These are phyloP conservation scores for Colletotrichum eleusines DNA, from an alignment of 2,329 filamentous ascomycete species.

Conservation along the genomic window DNA sequence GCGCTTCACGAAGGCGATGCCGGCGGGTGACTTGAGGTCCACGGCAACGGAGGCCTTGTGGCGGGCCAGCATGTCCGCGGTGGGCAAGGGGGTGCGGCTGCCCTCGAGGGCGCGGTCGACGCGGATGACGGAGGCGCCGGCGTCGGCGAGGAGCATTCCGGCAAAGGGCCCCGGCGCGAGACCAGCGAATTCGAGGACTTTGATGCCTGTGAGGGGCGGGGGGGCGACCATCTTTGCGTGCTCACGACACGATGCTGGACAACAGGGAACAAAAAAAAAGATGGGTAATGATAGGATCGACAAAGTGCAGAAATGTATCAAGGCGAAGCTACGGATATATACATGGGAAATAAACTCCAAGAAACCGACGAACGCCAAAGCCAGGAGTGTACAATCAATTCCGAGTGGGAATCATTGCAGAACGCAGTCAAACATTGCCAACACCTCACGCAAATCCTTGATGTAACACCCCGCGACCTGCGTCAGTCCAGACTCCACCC, in stretches of 20 bases:
- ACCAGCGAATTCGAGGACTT: slow-evolving; percentile 71
- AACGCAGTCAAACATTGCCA: too few relatives aligned
- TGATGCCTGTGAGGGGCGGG: slow-evolving; percentile 63
- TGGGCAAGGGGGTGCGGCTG: slow-evolving; percentile 56
- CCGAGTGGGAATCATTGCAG: too few relatives aligned
- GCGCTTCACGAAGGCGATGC: slow-evolving; percentile 73
- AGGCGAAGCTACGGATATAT: neutral
- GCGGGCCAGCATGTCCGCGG: slow-evolving; percentile 80
- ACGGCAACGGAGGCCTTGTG: slow-evolving; percentile 85
- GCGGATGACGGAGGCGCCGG: slow-evolving; percentile 88
- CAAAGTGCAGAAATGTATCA: neutral
- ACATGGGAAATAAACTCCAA: neutral
- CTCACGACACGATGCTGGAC: neutral
- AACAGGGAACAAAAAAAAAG: too few relatives aligned
- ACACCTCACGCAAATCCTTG: too few relatives aligned
- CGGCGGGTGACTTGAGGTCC: slow-evolving; percentile 77
- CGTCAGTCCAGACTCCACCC: slow-evolving; percentile 5
- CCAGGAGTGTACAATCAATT: neutral
- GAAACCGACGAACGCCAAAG: neutral
- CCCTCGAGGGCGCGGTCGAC: slow-evolving; percentile 75
- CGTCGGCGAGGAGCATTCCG: slow-evolving; percentile 89
- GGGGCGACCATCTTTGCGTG: slow-evolving; percentile 50
- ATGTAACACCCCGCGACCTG: too few relatives aligned
- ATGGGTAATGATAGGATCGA: neutral
- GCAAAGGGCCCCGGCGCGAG: slow-evolving; percentile 84